Conservation (phyloP, 2,329 filamentous ascomycete species). For the Stagonosporopsis rhizophila region DNA sequence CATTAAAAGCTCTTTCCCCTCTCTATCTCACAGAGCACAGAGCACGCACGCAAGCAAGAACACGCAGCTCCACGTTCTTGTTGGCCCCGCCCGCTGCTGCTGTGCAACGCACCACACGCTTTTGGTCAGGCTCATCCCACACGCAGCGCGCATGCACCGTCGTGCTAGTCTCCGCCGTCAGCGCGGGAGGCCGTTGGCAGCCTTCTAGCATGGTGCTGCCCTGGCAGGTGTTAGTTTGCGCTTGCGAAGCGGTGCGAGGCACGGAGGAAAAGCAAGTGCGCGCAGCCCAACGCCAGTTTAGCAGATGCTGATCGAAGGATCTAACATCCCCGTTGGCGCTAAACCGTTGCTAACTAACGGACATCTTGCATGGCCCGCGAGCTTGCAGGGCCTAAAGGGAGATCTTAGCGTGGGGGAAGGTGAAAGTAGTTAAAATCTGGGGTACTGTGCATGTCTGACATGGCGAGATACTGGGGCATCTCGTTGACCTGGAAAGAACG, state of each 20-base stretch:
- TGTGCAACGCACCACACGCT: constrained; percentile 45
- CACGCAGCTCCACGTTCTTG: constrained; percentile 16
- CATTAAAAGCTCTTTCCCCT: neutral
- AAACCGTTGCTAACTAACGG: constrained; percentile 12
- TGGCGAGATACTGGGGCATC: neutral
- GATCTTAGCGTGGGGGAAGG: constrained; percentile 10
- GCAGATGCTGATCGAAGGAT: constrained; percentile 17
- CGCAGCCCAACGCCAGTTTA: constrained; percentile 20
- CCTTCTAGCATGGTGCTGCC: constrained; percentile 32
- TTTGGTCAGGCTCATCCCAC: constrained; percentile 30
- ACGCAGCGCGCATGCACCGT: constrained; percentile 34
- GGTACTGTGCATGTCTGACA: constrained; percentile 1
- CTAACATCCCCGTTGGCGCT: constrained; percentile 14
- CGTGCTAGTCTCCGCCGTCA: constrained; percentile 48
- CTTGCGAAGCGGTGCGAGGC: constrained; percentile 15
- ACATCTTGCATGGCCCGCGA: constrained; percentile 10
- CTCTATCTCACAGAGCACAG: constrained; percentile 13
- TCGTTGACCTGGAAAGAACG: constrained; percentile 7
- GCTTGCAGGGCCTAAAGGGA: constrained; percentile 8
- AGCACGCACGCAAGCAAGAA: neutral
- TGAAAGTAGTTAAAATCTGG: constrained; percentile 2
- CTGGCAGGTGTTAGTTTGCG: constrained; percentile 31
- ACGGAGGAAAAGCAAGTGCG: constrained; percentile 22
- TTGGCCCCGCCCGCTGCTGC: constrained; percentile 28
- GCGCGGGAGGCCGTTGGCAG: constrained; percentile 30